Base-by-base conservation (phyloP, 345 rosid species). In the Clarkia xantiana region DNA sequence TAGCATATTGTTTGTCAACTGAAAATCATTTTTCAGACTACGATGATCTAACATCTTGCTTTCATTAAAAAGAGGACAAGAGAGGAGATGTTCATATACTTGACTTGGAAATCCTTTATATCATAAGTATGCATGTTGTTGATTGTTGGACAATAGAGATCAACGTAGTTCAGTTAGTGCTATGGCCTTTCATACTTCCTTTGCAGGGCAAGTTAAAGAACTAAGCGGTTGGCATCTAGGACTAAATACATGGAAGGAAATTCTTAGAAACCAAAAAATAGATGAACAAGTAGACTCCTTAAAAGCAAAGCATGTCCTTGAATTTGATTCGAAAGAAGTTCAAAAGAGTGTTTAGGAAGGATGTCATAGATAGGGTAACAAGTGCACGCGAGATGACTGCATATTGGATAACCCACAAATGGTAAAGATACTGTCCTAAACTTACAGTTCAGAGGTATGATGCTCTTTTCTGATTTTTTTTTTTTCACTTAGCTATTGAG, bases 371-470 rank as follows among this genome's bases (percentile, higher is more conserved):
- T 60, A 85, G 67, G 70, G 64, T 60, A 52, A 57, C 76, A n/a
- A 77, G 70, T 57, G 60, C 84, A 16, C 75, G 62, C 49, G 87
- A 94, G 69, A 69, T 74, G 13, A 76, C 86, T 65, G 95, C 87
- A 53, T 75, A 80, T 22, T 89, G 97, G 97, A 89, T 89, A 70
- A 72, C 97, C 34, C 84, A 89, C 71, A 78, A 95, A 74, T 89
- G 97, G 97, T 89, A 95, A 95, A 78, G 73, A 38, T 89, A 89
- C 64, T 94, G 90, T 63, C 97, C 97, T 45, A 82, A 74, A 64
- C 76, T 89, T 63, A 89, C 62, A 63, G 67, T 47, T 89, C 94
- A 18, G 97, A 89, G 85, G 97, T 80, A 70, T 56, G 54, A 45
- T 41, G 18, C 49, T 40, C 50, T 5, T 2, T 17, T 44, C 36